These are phyloP conservation scores for Fusarium clavum DNA, from an alignment of 2,329 filamentous ascomycete genomes.

Conservation along the genomic window DNA sequence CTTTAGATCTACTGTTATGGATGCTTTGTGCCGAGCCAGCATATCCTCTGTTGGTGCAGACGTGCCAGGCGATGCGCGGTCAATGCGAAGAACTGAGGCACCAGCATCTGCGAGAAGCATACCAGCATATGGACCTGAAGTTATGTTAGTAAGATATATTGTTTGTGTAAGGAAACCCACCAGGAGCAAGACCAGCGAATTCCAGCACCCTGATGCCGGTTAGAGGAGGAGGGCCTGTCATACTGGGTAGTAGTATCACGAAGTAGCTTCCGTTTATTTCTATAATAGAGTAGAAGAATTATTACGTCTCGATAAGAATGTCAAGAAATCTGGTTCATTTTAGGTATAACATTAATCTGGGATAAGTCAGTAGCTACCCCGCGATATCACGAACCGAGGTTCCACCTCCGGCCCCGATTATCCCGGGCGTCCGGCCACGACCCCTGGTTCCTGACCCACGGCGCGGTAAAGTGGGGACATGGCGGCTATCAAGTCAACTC, in stretches of 20 bases:
- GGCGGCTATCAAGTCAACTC: conserved; percentile 4
- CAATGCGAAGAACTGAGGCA: conserved; percentile 87
- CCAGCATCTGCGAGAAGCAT: conserved; percentile 91
- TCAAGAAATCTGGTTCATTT: background rate
- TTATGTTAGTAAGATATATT: background rate
- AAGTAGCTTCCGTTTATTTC: background rate
- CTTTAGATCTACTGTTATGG: conserved; percentile 84
- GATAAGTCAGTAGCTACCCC: conserved; percentile 19
- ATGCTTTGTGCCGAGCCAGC: conserved; percentile 83
- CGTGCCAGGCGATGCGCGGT: conserved; percentile 67
- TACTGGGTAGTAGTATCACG: conserved; percentile 17
- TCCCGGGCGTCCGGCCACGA: background rate
- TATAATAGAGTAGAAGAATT: too few species aligned
- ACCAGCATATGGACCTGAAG: conserved; percentile 83
- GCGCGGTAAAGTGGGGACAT: conserved; percentile 6
- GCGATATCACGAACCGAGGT: conserved; percentile 41
- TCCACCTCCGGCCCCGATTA: conserved; percentile 13
- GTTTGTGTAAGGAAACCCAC: conserved; percentile 50
- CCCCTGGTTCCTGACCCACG: background rate
- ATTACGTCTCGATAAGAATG: background rate
- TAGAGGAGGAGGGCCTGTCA: conserved; percentile 53
- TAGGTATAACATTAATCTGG: background rate
- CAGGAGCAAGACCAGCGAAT: conserved; percentile 72
- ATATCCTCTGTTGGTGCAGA: conserved; percentile 72
- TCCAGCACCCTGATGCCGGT: conserved; percentile 68